Conservation (phyloP, 2,329 filamentous ascomycete genomes). For the Tolypocladium cylindrosporum region DNA sequence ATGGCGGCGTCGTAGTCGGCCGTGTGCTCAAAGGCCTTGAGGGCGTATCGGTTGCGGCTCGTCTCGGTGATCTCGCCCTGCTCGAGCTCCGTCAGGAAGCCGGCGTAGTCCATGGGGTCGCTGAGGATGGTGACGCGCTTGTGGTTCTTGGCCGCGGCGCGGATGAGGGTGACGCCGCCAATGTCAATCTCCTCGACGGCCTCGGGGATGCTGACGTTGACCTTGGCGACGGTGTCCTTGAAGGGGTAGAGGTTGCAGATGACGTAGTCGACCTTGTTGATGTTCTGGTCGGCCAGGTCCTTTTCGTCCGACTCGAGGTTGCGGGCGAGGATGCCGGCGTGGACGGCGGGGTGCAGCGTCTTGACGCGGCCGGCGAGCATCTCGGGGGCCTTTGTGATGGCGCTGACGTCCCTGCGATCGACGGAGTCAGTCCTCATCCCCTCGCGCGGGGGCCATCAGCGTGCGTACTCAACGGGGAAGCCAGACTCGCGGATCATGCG, state of each 20-base stretch:
- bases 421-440: neutral
- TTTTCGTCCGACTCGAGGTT: constrained; percentile 94
- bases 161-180: constrained; percentile 90
- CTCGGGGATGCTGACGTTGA: constrained; percentile 93
- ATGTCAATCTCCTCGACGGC: constrained; percentile 99
- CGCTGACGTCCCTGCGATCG: constrained; percentile 74
- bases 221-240: constrained; percentile 94
- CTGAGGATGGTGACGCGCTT: constrained; percentile 89
- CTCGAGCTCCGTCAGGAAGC: constrained; percentile 86
- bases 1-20: constrained; percentile 95
- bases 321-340: constrained; percentile 84
- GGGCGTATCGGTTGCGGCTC: constrained; percentile 79
- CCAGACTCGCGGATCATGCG: constrained; percentile 95
- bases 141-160: constrained; percentile 97
- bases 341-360: constrained; percentile 91
- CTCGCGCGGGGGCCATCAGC: neutral
- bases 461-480: constrained; percentile 78
- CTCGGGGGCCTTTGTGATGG: constrained; percentile 93
- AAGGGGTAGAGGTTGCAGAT: constrained; percentile 99
- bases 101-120: constrained; percentile 86
- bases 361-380: constrained; percentile 83
- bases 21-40: constrained; percentile 98
- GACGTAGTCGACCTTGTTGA: constrained; percentile 89
- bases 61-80: constrained; percentile 76
- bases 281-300: constrained; percentile 90